Conservation (phyloP, 139 green algal species). For the Chlamydomonas sphaeroides region DNA sequence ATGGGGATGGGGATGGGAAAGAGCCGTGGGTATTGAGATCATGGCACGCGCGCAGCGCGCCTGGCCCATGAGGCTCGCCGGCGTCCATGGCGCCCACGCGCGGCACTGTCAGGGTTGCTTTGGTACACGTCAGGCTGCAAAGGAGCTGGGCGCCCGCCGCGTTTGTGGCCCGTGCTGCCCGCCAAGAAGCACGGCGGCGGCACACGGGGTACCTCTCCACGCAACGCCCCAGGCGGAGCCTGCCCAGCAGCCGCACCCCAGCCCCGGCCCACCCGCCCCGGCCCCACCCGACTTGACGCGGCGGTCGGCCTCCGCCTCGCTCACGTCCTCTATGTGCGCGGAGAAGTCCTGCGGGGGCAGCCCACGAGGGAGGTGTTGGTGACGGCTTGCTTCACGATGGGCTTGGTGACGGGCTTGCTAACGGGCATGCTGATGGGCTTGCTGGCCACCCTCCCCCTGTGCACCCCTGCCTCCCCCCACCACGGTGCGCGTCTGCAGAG, state of each 20-base stretch:
- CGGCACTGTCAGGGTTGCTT: too few species aligned
- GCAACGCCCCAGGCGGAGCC: neutral
- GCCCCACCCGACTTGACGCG: constrained; percentile 23
- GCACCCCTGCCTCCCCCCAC: too few species aligned
- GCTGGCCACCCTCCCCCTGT: too few species aligned
- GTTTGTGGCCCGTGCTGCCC: neutral
- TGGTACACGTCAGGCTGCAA: too few species aligned
- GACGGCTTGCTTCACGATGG: too few species aligned
- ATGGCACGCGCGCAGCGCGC: too few species aligned
- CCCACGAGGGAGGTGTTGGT: too few species aligned
- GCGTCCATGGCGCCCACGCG: too few species aligned
- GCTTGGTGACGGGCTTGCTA: too few species aligned
- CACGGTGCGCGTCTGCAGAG: too few species aligned
- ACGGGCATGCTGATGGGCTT: too few species aligned
- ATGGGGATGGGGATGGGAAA: neutral
- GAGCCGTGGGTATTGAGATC: neutral
- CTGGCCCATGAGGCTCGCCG: neutral
- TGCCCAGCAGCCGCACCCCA: neutral
- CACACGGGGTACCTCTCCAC: too few species aligned
- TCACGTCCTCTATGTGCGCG: constrained; percentile 42
- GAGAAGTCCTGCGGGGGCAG: constrained; percentile 60
- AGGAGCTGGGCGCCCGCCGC: neutral
- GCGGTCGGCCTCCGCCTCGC: constrained; percentile 41
- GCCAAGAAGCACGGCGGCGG: neutral
- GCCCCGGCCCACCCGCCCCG: neutral